These are phyloP conservation scores for Eucalyptus sp. DNA, from an alignment of 345 rosid species.

Conservation along the genomic window DNA sequence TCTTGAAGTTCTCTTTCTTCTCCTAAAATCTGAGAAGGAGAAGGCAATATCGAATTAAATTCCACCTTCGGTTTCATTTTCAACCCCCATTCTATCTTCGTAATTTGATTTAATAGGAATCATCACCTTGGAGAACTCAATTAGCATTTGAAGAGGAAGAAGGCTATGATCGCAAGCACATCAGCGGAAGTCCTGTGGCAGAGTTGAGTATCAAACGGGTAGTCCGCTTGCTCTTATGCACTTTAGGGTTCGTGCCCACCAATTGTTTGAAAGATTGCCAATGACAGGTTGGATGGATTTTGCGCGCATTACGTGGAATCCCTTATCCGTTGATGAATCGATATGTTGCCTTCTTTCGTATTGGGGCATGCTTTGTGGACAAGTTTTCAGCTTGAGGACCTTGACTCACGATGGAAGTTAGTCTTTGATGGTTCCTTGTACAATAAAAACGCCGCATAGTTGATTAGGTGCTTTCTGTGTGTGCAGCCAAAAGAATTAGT, in stretches of 20 bases:
- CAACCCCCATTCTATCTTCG: not conserved
- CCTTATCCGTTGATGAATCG: not conserved
- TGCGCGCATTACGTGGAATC: not conserved
- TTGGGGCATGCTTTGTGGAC: not conserved
- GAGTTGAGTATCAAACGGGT: not conserved
- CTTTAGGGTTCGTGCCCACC: not conserved
- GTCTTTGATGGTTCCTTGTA: not conserved
- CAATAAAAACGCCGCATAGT: not conserved
- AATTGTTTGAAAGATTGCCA: not conserved
- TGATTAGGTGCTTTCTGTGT: not conserved
- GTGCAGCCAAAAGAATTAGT: not conserved
- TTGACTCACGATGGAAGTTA: not conserved
- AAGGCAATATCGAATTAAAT: not conserved
- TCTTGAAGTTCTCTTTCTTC: not conserved
- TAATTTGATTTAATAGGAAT: too few relatives aligned
- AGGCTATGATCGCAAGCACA: not conserved
- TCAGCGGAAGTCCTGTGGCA: not conserved
- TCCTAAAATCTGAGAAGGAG: not conserved
- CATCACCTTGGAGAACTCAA: not conserved
- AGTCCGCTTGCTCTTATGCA: not conserved
- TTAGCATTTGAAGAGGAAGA: not conserved
- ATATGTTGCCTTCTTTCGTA: not conserved
- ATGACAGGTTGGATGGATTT: not conserved
- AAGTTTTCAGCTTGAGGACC: not conserved
- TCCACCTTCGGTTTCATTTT: not conserved